Percentiles rank a stretch among this genome's conserved stretches.
These are phyloP conservation scores for Daldinia vernicosa DNA, from an alignment of 495 filamentous ascomycete genomes.

Conservation along the genomic window DNA sequence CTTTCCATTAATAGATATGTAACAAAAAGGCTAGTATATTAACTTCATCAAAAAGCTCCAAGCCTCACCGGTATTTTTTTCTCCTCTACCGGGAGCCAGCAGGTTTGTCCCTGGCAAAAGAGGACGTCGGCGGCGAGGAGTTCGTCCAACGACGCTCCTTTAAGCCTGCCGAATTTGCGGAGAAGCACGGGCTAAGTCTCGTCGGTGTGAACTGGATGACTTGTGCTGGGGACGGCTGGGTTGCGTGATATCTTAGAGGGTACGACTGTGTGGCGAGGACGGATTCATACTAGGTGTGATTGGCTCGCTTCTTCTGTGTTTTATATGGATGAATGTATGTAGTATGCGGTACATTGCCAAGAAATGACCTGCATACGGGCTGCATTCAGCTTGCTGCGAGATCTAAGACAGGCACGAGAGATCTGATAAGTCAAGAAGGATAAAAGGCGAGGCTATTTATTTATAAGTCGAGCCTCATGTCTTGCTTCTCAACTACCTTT, in stretches of 20 bases:
- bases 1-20: background rate
- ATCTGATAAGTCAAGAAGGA: background rate
- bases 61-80: slow-evolving; percentile 45
- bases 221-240: slow-evolving; percentile 43
- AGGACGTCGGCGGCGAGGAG: slow-evolving; percentile 45
- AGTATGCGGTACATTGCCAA: slow-evolving; percentile 13
- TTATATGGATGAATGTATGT: background rate
- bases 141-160: slow-evolving; percentile 43
- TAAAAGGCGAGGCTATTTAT: background rate
- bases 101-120: slow-evolving; percentile 20
- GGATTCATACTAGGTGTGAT: background rate
- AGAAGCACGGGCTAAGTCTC: slow-evolving; percentile 36
- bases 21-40: background rate
- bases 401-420: slow-evolving; percentile 17
- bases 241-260: slow-evolving; percentile 7
- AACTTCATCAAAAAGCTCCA: slow-evolving; percentile 31
- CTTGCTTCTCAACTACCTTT: background rate
- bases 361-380: slow-evolving; percentile 31
- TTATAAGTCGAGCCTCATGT: background rate
- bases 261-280: background rate
- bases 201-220: slow-evolving; percentile 45
- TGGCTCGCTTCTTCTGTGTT: slow-evolving; percentile 8
- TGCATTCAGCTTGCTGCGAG: slow-evolving; percentile 24
- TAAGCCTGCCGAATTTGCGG: slow-evolving; percentile 35
- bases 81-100: slow-evolving; percentile 41